Evolutionary conservation across 1,284 basidiomycete species (phyloP).

Genomic region (Boletus sp.): DNA sequence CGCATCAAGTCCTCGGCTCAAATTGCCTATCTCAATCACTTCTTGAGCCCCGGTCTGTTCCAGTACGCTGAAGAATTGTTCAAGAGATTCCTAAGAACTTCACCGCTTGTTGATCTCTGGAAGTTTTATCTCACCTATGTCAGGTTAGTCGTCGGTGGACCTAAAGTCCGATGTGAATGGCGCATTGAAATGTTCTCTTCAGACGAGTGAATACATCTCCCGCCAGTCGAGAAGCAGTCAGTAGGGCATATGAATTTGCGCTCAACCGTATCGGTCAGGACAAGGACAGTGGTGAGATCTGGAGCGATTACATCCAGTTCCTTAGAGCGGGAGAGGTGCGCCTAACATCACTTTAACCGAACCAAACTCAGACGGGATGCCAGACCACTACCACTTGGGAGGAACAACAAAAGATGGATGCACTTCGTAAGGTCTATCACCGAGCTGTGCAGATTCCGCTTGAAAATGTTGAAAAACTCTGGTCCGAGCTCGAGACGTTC

Average conservation of each 20-base stretch:
- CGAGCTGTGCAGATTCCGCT: constrained; percentile 92
- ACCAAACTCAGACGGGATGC: constrained; percentile 4
- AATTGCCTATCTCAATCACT: constrained; percentile 81
- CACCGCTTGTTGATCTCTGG: constrained; percentile 85
- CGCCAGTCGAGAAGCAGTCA: constrained; percentile 67
- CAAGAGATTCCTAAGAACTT: constrained; percentile 75
- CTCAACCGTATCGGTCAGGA: constrained; percentile 87
- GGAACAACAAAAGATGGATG: constrained; percentile 93
- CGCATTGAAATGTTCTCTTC: constrained; percentile 16
- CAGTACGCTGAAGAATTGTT: constrained; percentile 75
- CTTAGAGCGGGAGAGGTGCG: constrained; percentile 75
- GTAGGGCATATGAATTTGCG: constrained; percentile 92
- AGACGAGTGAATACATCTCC: constrained; percentile 56
- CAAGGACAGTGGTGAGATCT: constrained; percentile 71
- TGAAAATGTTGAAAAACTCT: constrained; percentile 89
- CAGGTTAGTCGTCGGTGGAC: constrained; percentile 45
- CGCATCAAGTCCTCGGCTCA: constrained; percentile 61
- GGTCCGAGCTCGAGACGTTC: constrained; percentile 94
- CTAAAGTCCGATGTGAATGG: constrained; percentile 4
- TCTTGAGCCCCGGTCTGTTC: constrained; percentile 61
- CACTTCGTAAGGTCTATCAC: constrained; percentile 88
- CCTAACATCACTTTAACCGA: constrained; percentile 7
- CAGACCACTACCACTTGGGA: constrained; percentile 86
- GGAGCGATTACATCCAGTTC: constrained; percentile 81
- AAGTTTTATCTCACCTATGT: constrained; percentile 83